A percentile compares a stretch with the other conserved stretches of the same genome.
Evolutionary conservation across 2,329 filamentous ascomycete genomes (phyloP).

Genomic region (Ophioceras dolichostomum): DNA sequence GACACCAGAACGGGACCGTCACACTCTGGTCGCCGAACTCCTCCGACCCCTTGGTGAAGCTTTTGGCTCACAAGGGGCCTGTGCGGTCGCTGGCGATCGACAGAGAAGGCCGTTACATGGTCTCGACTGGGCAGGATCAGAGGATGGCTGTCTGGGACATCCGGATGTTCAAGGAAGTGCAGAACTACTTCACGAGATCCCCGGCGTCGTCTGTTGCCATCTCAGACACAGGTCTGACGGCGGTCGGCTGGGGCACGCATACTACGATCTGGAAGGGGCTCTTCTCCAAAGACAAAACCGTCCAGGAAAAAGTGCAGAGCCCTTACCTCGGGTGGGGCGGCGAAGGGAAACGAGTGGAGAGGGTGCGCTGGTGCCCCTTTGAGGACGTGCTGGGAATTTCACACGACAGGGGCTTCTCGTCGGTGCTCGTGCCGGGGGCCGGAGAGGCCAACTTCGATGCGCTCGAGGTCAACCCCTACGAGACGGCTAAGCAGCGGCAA

Average conservation of each 20-base stretch:
- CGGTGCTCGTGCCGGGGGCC: constrained; percentile 83
- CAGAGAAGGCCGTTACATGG: constrained; percentile 61
- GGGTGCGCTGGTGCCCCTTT: constrained; percentile 83
- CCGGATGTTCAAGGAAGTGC: constrained; percentile 60
- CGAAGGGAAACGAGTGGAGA: constrained; percentile 69
- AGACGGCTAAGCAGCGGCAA: constrained; percentile 83
- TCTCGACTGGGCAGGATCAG: constrained; percentile 11
- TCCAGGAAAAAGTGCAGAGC: constrained; percentile 63
- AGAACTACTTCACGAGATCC: constrained; percentile 73
- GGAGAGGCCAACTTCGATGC: constrained; percentile 96
- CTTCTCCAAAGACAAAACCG: constrained; percentile 58
- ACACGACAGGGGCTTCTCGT: constrained; percentile 79
- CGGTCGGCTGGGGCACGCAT: constrained; percentile 83
- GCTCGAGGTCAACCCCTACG: constrained; percentile 88
- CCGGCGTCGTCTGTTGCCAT: constrained; percentile 78
- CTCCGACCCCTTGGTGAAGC: constrained; percentile 74
- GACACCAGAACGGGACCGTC: constrained; percentile 90
- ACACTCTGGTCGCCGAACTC: constrained; percentile 94
- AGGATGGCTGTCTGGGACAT: constrained; percentile 12
- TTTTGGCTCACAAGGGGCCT: constrained; percentile 80
- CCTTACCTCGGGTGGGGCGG: constrained; percentile 93
- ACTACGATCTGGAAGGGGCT: constrained; percentile 85
- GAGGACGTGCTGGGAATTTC: constrained; percentile 84
- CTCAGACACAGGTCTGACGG: constrained; percentile 77
- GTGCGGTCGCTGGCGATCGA: constrained; percentile 79